Conservation (phyloP, 2,329 filamentous ascomycete genomes). For the Colletotrichum graminicola region DNA sequence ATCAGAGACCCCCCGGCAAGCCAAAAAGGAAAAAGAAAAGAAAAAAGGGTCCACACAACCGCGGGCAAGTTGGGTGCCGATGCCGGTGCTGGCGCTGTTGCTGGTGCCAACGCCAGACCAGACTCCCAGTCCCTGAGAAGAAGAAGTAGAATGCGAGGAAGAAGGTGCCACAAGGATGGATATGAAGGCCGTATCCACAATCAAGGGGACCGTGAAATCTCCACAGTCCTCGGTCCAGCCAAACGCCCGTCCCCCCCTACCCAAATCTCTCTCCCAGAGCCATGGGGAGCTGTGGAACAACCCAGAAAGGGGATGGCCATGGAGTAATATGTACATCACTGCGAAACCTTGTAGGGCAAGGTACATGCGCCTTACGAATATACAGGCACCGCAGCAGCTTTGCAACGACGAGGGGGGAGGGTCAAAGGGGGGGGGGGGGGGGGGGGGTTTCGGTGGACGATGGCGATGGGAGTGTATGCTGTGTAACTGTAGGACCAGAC, state of each 20-base stretch:
- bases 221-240: constrained; percentile 41
- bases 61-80: neutral
- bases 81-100: neutral
- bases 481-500: constrained; percentile 25
- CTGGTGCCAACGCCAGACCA: neutral
- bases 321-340: constrained; percentile 24
- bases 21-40: neutral
- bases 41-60: neutral
- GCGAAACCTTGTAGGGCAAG: constrained; percentile 9
- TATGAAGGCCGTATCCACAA: constrained; percentile 1
- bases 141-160: constrained; percentile 9
- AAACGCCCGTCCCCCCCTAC: constrained; percentile 26
- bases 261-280: constrained; percentile 30
- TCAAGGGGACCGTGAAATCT: constrained; percentile 12
- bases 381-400: neutral
- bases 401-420: neutral
- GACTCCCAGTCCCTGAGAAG: neutral
- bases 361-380: constrained; percentile 16
- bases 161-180: neutral
- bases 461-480: constrained; percentile 26
- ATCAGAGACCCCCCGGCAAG: neutral
- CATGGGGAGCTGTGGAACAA: constrained; percentile 17
- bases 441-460: neutral
- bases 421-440: too few relatives aligned
- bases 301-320: constrained; percentile 3